phyloP scores from a whole-genome alignment of 768 basidiomycete species.

The Pholiota microspora region DNA sequence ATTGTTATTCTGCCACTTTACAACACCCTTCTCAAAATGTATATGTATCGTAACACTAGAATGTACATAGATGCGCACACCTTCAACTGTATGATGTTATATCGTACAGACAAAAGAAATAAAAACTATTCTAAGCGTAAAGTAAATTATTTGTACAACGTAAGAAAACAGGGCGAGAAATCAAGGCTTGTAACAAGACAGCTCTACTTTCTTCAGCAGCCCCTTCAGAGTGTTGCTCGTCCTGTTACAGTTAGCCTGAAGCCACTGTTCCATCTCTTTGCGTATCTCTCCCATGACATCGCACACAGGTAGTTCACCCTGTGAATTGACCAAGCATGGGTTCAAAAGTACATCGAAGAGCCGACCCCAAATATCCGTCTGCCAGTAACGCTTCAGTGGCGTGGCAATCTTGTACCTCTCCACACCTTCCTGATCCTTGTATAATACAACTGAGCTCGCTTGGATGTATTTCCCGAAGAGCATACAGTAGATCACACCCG shows the following conservation, averaged over 20 bases:
- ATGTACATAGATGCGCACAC: not conserved
- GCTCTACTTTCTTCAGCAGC: constrained; percentile 78
- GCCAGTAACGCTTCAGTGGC: constrained; percentile 95
- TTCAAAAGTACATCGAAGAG: constrained; percentile 89
- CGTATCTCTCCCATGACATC: constrained; percentile 65
- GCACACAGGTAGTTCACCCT: constrained; percentile 67
- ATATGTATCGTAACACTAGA: no score
- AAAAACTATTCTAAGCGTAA: constrained; percentile 11
- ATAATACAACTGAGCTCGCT: constrained; percentile 49
- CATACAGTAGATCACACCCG: constrained; percentile 92
- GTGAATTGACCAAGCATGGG: constrained; percentile 56
- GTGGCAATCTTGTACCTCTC: constrained; percentile 63
- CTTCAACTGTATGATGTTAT: not conserved
- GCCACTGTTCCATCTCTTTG: constrained; percentile 83
- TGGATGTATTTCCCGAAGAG: constrained; percentile 97
- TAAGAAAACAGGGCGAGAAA: constrained; percentile 15
- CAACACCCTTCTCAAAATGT: no score
- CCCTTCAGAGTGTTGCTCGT: constrained; percentile 79
- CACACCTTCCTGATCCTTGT: constrained; percentile 29
- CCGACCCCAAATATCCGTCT: constrained; percentile 79
- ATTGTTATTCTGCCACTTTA: no score
- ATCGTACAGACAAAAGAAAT: constrained; percentile 1
- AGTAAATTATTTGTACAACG: constrained; percentile 14
- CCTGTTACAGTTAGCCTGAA: constrained; percentile 84
- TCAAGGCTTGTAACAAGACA: constrained; percentile 42